Evolutionary conservation across 495 filamentous ascomycete genomes (phyloP).

Genomic region (Gamarada debralockiae): DNA sequence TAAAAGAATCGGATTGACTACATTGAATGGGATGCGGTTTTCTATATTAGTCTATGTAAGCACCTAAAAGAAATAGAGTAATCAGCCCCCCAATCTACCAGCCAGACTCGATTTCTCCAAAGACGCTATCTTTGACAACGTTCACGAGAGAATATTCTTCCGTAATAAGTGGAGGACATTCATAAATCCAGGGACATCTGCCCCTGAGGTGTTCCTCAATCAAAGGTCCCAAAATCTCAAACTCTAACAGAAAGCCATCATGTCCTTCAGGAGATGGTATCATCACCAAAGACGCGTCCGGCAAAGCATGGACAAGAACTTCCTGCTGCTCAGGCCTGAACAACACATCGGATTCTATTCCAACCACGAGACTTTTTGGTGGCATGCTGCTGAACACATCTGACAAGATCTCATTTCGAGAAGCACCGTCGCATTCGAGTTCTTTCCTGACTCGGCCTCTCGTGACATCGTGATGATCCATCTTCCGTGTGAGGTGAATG

Average conservation of each 20-base stretch:
- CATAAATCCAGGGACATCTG: conserved; percentile 28
- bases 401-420: conserved; percentile 15
- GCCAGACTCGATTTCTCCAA: not conserved
- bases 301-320: conserved; percentile 26
- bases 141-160: not conserved
- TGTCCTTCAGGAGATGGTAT: conserved; percentile 31
- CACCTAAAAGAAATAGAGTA: no score
- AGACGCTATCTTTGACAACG: not conserved
- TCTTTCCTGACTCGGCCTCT: conserved; percentile 13
- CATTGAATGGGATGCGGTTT: no score
- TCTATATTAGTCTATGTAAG: no score
- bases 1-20: no score
- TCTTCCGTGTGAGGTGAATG: conserved; percentile 33
- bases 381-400: conserved; percentile 22
- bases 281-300: conserved; percentile 27
- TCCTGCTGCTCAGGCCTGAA: conserved; percentile 32
- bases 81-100: no score
- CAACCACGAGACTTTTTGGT: conserved; percentile 28
- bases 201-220: conserved; percentile 25
- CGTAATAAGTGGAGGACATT: not conserved
- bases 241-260: conserved; percentile 35
- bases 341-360: conserved; percentile 33
- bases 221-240: conserved; percentile 23
- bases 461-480: conserved; percentile 36
- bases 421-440: not conserved